Percentiles rank a stretch among this genome's conserved stretches.
Conservation (phyloP, 2,329 filamentous ascomycete genomes). For the Calonectria pauciramosa region DNA sequence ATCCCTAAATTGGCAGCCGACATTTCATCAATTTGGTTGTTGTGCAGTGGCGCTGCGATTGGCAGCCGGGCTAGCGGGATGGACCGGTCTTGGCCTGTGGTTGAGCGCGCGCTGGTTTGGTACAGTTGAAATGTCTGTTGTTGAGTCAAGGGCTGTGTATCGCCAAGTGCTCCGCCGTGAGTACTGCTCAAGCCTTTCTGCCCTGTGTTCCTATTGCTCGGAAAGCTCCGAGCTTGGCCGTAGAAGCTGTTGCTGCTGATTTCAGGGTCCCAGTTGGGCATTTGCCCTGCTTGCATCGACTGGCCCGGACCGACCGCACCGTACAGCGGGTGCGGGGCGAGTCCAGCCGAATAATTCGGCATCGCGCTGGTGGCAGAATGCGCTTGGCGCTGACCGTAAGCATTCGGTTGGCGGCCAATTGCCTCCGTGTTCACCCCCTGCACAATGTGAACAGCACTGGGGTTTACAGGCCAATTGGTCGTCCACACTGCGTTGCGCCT, state of each 20-base stretch:
- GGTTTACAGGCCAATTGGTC: background rate
- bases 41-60: background rate
- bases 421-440: background rate
- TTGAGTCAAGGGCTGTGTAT: background rate
- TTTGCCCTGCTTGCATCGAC: background rate
- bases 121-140: background rate
- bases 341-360: no score
- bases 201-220: background rate
- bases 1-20: background rate
- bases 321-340: no score
- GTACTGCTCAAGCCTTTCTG: background rate
- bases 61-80: no score
- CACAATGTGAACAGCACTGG: background rate
- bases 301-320: background rate
- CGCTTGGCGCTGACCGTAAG: background rate
- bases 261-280: background rate
- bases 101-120: background rate
- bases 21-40: background rate
- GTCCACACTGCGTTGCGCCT: background rate
- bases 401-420: background rate
- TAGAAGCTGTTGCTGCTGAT: background rate
- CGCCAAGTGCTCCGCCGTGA: background rate
- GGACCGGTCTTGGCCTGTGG: background rate
- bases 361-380: background rate
- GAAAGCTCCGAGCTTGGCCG: background rate